Percentiles rank a stretch among this genome's conserved stretches.
These are phyloP conservation scores for Candida glucosophila DNA, from an alignment of 1,139 yeast species.

Conservation along the genomic window DNA sequence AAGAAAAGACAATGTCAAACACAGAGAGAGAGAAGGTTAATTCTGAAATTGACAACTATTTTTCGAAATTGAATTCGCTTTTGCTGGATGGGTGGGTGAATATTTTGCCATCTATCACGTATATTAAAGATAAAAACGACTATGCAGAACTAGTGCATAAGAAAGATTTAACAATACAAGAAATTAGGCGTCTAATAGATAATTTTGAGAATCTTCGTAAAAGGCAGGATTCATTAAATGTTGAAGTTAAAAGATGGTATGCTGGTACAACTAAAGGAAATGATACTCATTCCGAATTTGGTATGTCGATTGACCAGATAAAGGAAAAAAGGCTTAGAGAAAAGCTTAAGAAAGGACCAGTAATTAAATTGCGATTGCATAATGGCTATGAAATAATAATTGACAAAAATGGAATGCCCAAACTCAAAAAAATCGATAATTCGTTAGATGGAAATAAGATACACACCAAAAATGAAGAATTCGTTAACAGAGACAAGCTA, in stretches of 20 bases:
- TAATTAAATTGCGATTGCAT: constrained; percentile 17
- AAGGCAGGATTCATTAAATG: constrained; percentile 18
- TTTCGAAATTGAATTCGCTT: constrained; percentile 35
- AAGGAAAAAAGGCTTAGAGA: constrained; percentile 12
- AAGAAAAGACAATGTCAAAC: constrained; percentile 55
- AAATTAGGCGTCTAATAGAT: constrained; percentile 37
- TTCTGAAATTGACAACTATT: constrained; percentile 44
- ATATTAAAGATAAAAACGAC: constrained; percentile 40
- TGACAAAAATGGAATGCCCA: constrained; percentile 24
- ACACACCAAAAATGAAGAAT: background rate
- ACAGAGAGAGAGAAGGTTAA: constrained; percentile 45
- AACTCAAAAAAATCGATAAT: constrained; percentile 8
- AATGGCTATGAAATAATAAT: constrained; percentile 22
- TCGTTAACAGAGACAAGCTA: too few relatives aligned
- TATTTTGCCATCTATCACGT: constrained; percentile 44
- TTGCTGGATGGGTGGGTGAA: constrained; percentile 49
- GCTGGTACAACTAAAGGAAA: constrained; percentile 7
- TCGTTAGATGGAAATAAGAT: constrained; percentile 1
- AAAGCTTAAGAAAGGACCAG: constrained; percentile 15
- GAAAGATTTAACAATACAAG: constrained; percentile 41
- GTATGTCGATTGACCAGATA: constrained; percentile 12
- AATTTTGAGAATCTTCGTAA: constrained; percentile 40
- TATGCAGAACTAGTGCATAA: constrained; percentile 42
- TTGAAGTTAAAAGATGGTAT: constrained; percentile 17
- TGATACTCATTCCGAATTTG: constrained; percentile 12